Conservation (phyloP, 1,284 basidiomycete genomes). For the Moesziomyces globuligerus region DNA sequence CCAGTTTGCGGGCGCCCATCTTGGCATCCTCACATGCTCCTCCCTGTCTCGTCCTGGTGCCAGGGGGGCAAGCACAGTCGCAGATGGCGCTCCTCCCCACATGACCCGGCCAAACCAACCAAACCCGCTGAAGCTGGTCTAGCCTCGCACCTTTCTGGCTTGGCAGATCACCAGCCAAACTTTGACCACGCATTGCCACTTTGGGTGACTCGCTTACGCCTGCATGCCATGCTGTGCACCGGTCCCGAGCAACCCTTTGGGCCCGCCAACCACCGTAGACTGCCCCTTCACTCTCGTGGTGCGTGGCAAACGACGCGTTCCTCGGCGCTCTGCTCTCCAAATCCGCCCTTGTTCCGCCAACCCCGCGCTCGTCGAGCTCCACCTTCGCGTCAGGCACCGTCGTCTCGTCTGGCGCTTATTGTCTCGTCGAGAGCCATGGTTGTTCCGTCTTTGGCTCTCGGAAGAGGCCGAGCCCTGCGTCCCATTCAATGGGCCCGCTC, state of each 20-base stretch:
- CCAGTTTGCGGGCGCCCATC: neutral
- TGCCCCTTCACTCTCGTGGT: no score
- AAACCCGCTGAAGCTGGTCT: no score
- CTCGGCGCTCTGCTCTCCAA: no score
- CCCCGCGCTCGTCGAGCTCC: neutral
- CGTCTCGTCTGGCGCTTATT: no score
- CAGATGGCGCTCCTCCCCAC: neutral
- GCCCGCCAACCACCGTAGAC: no score
- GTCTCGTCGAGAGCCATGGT: neutral
- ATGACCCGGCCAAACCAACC: neutral
- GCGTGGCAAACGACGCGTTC: neutral
- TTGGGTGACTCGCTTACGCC: neutral
- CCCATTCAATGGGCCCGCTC: neutral
- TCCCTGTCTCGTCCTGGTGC: neutral
- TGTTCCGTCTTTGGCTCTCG: neutral
- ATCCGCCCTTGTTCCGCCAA: neutral
- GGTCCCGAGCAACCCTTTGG: neutral
- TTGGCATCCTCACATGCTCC: neutral
- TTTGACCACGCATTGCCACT: neutral
- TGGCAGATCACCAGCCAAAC: neutral
- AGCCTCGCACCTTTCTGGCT: no score
- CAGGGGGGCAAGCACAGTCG: neutral
- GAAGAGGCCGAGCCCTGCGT: neutral
- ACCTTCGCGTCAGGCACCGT: neutral
- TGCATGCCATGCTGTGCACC: neutral